Base-by-base conservation (phyloP, 257 asterid genomes). In the Penstemon newberryi region DNA sequence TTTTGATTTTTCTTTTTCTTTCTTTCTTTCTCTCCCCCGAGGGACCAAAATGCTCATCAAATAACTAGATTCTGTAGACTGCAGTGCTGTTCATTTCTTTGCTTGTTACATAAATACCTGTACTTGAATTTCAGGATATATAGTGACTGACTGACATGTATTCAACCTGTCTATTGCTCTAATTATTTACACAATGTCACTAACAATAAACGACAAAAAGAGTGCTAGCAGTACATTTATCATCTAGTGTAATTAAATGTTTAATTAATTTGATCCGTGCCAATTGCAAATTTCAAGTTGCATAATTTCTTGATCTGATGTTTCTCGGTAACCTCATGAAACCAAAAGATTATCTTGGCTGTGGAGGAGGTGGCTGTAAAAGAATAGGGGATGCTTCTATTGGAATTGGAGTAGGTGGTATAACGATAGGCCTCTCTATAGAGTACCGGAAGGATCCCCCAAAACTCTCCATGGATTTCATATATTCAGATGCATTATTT, bases 361-460 rank as follows among this genome's bases (percentile, higher is more conserved):
- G 86, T 60, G 91, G 90, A 62, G 81, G 81, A 62, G 86, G 78
- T 46, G 95, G 92, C 44, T 75, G 85, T 69, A 79, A 72, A 54
- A 78, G 84, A 55, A 79, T 65, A 15, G 83, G 68, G 5, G 89
- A 82, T 64, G 76, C 65, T 40, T 87, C 88, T 68, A 78, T 71
- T 58, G 81, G 84, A 46, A 66, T 67, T 50, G 88, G 82, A 76
- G 84, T 69, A 64, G 87, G 82, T 74, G 86, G 86, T 60, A 85
- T 70, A 75, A 85, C 71, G 39, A 79, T 78, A 63, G 91, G 79
- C 83, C 95, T 84, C 82, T 88, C 95, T 63, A 81, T 56, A 1
- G 97, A 88, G 79, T 82, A 91, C 43, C 95, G 97, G 72, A 77
- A 75, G 33, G 96, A 88, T 67, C 97, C 97, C 46, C 90, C 86